Evolutionary conservation across 495 filamentous ascomycete species (phyloP), one percentile per base, ranked within the genome.

Genomic region (Recurvomyces mirabilis): DNA sequence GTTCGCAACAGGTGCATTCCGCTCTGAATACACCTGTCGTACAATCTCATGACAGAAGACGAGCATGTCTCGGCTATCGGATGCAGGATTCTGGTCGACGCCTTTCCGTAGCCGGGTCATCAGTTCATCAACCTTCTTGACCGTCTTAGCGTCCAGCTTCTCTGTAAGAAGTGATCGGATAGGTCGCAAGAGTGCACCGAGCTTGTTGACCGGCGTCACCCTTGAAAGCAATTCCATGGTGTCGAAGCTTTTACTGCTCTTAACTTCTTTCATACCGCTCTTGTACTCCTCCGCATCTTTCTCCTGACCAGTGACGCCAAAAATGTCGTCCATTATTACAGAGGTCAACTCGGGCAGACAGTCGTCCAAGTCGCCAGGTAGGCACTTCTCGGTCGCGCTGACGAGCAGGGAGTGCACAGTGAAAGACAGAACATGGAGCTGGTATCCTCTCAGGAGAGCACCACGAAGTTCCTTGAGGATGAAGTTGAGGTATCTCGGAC

Each of bases 251-350:
- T 94, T 96, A 69, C 82, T 95, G 57, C 82, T 87, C 67, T 94
- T 95, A 15, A 96, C 81, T 65, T 99, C 91, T 63, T 86, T 93
- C 84, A 93, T 94, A 56, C 85, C 80, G 63, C 83, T 94, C 43
- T 81, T 75, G 58, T 99, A 99, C 32, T 87, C 91, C 52, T 89
- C 87, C 0, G 89, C 87, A 53, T 99, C 91, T 59, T 99, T 99
- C 56, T 99, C 91, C 65, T 91, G 79, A 12, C 91, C 91, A n/a
- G 81, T 78, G n/a, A 75, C 78, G 14, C 91, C 91, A 59, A 99
- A 99, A 11, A 87, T 93, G 58, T 96, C 93, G 53, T 99, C 91
- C 84, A 96, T 93, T 39, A 95, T 81, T 31, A 99, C 73, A 3
- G 76, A 69, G 32, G 86, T 75, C 30, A 96, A 76, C 14, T 84